phyloP scores from a whole-genome alignment of 768 basidiomycete species.

The Amanita pseudoporphyria region DNA sequence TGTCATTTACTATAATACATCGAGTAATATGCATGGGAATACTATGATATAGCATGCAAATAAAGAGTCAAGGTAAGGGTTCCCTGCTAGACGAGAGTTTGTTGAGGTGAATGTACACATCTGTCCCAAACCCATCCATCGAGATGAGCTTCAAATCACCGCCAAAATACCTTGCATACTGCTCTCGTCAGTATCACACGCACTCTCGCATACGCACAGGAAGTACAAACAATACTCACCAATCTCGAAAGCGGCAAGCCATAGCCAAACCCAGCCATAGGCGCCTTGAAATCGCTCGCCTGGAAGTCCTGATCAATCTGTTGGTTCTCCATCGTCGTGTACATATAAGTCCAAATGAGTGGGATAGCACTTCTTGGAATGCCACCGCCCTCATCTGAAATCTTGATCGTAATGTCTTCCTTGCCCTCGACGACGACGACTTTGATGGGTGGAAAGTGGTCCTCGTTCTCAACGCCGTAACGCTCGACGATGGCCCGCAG shows the following conservation, averaged over 20 bases:
- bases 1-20: background rate
- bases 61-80: background rate
- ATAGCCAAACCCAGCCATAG: constrained; percentile 97
- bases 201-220: background rate
- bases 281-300: constrained; percentile 88
- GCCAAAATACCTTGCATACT: constrained; percentile 95
- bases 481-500: constrained; percentile 93
- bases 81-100: background rate
- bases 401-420: constrained; percentile 99
- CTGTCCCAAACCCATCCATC: constrained; percentile 98
- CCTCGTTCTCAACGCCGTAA: constrained; percentile 74
- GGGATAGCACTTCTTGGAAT: constrained; percentile 85
- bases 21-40: background rate
- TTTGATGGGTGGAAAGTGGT: constrained; percentile 81
- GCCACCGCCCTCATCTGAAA: constrained; percentile 94
- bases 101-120: constrained; percentile 20
- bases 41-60: background rate
- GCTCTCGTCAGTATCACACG: background rate
- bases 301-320: constrained; percentile 71
- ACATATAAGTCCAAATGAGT: constrained; percentile 99
- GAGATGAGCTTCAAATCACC: constrained; percentile 89
- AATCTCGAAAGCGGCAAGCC: constrained; percentile 87
- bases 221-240: constrained; percentile 46
- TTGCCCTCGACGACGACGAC: constrained; percentile 95
- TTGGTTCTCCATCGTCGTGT: constrained; percentile 75